Evolutionary conservation across 1,284 basidiomycete species (phyloP).

Genomic region (Ceratobasidium sp.): DNA sequence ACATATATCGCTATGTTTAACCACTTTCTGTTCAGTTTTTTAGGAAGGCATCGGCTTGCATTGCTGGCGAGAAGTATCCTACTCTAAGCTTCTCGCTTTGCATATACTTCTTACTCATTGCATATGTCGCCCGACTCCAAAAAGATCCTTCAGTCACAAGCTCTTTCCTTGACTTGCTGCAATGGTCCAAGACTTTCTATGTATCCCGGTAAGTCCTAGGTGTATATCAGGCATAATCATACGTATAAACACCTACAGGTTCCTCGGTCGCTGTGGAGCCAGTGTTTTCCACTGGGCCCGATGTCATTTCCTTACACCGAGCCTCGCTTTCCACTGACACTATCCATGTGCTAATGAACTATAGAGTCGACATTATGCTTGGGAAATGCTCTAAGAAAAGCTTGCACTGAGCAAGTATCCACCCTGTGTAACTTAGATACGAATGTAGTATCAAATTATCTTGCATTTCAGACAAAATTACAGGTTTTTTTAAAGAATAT

Average conservation of each 20-base stretch:
- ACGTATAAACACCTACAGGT: constrained; percentile 8
- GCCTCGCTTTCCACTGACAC: constrained; percentile 37
- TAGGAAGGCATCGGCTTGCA: neutral
- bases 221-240: neutral
- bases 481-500: neutral
- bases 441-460: too few relatives aligned
- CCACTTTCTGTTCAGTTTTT: neutral
- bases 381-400: neutral
- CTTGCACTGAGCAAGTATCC: neutral
- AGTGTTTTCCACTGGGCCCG: constrained; percentile 26
- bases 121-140: neutral
- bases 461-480: neutral
- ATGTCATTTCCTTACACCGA: constrained; percentile 35
- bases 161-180: constrained; percentile 8
- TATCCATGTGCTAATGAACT: constrained; percentile 34
- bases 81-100: constrained; percentile 39
- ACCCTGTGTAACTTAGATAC: too few relatives aligned
- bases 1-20: too few relatives aligned
- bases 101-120: constrained; percentile 18
- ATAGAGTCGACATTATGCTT: constrained; percentile 3
- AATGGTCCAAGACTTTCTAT: constrained; percentile 8
- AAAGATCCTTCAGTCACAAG: neutral
- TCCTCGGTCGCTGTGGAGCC: constrained; percentile 37
- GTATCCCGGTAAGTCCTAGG: constrained; percentile 11
- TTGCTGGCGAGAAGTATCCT: constrained; percentile 35